A percentile compares a stretch with the other conserved stretches of the same genome.
phyloP scores from a whole-genome alignment of 176 grass and related monocot species.

The Thalia dealbata region DNA sequence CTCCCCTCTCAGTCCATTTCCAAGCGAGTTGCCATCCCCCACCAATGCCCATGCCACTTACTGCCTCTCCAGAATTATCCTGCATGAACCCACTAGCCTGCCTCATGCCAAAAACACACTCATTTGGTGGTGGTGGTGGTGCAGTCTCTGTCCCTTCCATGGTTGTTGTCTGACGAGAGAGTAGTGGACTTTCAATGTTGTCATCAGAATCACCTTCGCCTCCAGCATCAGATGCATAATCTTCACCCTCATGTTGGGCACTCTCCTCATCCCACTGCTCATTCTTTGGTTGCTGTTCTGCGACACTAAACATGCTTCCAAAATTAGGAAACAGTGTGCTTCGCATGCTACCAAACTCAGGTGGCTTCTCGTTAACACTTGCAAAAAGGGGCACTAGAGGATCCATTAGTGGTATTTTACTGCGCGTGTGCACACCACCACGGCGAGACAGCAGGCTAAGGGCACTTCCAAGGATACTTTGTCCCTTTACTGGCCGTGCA shows the following conservation, averaged over 20 bases:
- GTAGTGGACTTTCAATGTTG: slow-evolving; percentile 54
- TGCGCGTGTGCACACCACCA: slow-evolving; percentile 50
- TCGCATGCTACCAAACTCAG: slow-evolving; percentile 58
- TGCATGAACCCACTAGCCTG: slow-evolving; percentile 40
- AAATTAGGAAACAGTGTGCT: slow-evolving; percentile 82
- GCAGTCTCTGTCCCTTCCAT: slow-evolving; percentile 48
- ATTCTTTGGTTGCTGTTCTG: slow-evolving; percentile 54
- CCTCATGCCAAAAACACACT: slow-evolving; percentile 41
- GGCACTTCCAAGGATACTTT: slow-evolving; percentile 58
- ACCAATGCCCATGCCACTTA: slow-evolving; percentile 71
- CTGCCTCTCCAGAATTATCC: slow-evolving; percentile 40
- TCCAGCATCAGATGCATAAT: slow-evolving; percentile 57
- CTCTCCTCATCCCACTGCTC: slow-evolving; percentile 90
- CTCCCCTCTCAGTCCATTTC: slow-evolving; percentile 67
- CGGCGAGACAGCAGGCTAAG: slow-evolving; percentile 51
- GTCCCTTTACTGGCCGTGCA: slow-evolving; percentile 66
- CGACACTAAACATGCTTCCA: slow-evolving; percentile 81
- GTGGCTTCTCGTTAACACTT: slow-evolving; percentile 80
- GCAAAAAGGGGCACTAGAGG: slow-evolving; percentile 73
- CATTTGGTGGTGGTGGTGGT: slow-evolving; percentile 26
- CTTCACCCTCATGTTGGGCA: slow-evolving; percentile 51
- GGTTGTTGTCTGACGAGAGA: slow-evolving; percentile 55
- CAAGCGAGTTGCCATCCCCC: slow-evolving; percentile 85
- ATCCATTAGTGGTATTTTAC: slow-evolving; percentile 50
- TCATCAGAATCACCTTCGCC: slow-evolving; percentile 52